A percentile compares a stretch with the other conserved stretches of the same genome.
Conservation (phyloP, 2,329 filamentous ascomycete species). For the Claviceps citrina region DNA sequence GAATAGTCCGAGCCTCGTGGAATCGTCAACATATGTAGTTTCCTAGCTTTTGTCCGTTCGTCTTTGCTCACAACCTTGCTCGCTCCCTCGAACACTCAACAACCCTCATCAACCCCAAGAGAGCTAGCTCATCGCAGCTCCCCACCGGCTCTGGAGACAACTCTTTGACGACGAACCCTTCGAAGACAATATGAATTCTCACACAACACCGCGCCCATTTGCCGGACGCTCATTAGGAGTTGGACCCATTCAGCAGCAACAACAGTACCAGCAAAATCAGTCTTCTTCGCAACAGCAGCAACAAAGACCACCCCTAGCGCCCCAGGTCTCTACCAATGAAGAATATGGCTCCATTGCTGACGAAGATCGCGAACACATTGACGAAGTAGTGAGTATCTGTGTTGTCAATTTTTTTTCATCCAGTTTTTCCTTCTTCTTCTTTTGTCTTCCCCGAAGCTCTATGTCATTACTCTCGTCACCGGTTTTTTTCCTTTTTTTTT, state of each 20-base stretch:
- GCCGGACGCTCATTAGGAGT: conserved; percentile 20
- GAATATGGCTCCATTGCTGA: conserved; percentile 46
- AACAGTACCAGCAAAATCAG: conserved; percentile 19
- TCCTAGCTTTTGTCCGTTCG: neutral
- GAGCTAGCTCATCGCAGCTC: neutral
- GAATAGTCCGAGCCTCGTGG: neutral
- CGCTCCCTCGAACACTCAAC: neutral
- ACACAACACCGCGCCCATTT: conserved; percentile 23
- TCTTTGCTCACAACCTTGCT: neutral
- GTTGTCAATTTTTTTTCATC: neutral
- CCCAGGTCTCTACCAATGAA: conserved; percentile 22
- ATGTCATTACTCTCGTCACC: too few species aligned
- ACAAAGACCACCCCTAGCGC: conserved; percentile 15
- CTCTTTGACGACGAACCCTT: neutral
- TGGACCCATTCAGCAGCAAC: conserved; percentile 17
- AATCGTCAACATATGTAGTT: neutral
- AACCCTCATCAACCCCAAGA: neutral
- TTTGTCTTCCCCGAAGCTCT: neutral
- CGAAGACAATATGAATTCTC: conserved; percentile 19
- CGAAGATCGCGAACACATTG: conserved; percentile 84
- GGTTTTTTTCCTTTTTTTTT: too few species aligned
- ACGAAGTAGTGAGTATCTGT: conserved; percentile 61
- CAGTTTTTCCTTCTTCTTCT: neutral
- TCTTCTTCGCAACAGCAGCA: conserved; percentile 13
- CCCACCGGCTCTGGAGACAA: neutral